Conservation (phyloP, 2,329 filamentous ascomycete species). For the Malbranchea zuffiana region DNA sequence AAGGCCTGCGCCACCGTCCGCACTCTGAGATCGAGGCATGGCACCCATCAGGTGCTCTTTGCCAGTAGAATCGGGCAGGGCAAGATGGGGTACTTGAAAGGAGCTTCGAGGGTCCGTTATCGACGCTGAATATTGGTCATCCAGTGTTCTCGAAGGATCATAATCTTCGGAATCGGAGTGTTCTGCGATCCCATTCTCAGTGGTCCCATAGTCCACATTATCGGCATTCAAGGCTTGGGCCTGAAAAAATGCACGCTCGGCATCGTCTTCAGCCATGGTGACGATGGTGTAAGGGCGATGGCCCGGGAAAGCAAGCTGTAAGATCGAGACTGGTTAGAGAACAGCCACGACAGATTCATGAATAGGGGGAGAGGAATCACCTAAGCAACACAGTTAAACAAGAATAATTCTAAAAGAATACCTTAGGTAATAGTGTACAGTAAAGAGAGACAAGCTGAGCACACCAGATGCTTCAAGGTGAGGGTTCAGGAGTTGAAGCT, state of each 20-base stretch:
- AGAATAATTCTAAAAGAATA: too few species aligned
- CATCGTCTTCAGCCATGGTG: slow-evolving; percentile 43
- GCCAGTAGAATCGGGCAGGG: slow-evolving; percentile 18
- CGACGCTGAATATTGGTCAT: slow-evolving; percentile 30
- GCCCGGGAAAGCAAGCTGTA: neutral
- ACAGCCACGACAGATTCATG: too few species aligned
- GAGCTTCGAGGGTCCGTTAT: slow-evolving; percentile 23
- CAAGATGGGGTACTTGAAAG: slow-evolving; percentile 19
- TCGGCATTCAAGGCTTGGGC: slow-evolving; percentile 37
- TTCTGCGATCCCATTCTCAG: slow-evolving; percentile 45
- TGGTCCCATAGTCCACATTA: slow-evolving; percentile 30
- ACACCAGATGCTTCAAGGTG: too few species aligned
- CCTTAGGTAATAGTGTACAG: too few species aligned
- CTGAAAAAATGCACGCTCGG: slow-evolving; percentile 44
- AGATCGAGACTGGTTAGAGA: neutral
- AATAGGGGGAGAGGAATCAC: too few species aligned
- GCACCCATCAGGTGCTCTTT: slow-evolving; percentile 20
- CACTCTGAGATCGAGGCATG: slow-evolving; percentile 21
- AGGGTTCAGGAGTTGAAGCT: too few species aligned
- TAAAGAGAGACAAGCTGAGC: too few species aligned
- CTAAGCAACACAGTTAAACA: too few species aligned
- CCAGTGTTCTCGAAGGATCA: slow-evolving; percentile 41
- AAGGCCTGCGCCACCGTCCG: slow-evolving; percentile 20
- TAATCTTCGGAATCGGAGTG: slow-evolving; percentile 47
- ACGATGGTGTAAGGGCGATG: slow-evolving; percentile 1